These are phyloP conservation scores for Monosporascus sp. DNA, from an alignment of 2,329 filamentous ascomycete genomes.

Conservation along the genomic window DNA sequence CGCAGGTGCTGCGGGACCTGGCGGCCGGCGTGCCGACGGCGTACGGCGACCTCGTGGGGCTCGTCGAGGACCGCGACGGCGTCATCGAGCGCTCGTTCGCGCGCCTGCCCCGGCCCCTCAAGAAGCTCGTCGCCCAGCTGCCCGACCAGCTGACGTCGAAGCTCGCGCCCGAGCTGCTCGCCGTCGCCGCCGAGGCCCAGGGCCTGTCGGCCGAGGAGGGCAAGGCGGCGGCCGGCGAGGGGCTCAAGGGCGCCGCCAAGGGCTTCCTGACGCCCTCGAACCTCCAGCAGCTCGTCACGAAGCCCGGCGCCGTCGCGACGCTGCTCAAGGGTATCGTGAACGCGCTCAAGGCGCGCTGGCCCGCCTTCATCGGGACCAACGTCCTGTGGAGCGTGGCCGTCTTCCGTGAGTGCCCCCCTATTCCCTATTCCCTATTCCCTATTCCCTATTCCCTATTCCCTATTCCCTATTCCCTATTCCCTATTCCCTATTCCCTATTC, in stretches of 20 bases:
- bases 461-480: no score
- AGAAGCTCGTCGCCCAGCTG: slow-evolving; percentile 80
- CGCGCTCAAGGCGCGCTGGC: slow-evolving; percentile 81
- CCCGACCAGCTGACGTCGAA: slow-evolving; percentile 74
- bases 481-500: no score
- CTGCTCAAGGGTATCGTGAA: slow-evolving; percentile 89
- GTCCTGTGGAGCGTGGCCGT: slow-evolving; percentile 84
- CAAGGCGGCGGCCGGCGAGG: slow-evolving; percentile 35
- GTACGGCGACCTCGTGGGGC: slow-evolving; percentile 72
- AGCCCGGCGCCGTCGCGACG: slow-evolving; percentile 78
- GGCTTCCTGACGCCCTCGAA: slow-evolving; percentile 66
- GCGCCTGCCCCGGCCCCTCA: slow-evolving; percentile 69
- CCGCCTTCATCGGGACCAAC: slow-evolving; percentile 86
- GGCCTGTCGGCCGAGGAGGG: slow-evolving; percentile 51
- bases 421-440: not conserved
- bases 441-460: no score
- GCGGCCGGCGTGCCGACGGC: slow-evolving; percentile 90
- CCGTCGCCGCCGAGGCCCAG: slow-evolving; percentile 70
- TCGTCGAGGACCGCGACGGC: slow-evolving; percentile 57
- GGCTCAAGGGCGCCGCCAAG: slow-evolving; percentile 53
- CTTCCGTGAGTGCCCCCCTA: slow-evolving; percentile 55
- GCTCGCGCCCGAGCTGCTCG: slow-evolving; percentile 76
- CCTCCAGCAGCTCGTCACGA: slow-evolving; percentile 73
- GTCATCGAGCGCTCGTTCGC: slow-evolving; percentile 56
- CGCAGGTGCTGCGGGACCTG: slow-evolving; percentile 84